Evolutionary conservation across 129 eudicot genomes (phyloP), one percentile per base, ranked within the genome.

Genomic region (Ambrosia artemisiifolia): DNA sequence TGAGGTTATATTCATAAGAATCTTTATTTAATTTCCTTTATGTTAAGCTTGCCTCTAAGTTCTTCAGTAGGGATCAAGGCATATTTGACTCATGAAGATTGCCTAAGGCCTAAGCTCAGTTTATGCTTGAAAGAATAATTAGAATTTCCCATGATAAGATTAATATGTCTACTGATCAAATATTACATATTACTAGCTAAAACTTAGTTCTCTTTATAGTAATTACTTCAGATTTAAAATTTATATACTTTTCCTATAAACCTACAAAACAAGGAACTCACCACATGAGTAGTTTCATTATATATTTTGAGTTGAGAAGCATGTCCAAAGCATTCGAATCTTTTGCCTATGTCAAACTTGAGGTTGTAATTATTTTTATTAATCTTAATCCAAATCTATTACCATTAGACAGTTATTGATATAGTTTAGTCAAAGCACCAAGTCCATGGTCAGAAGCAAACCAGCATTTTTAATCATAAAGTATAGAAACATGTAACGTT

Each of bases 221-320:
- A 32, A 34, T 35, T 73, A 44, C 24, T 50, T 49, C 48, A 49
- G 28, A 20, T 18, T 50, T 28, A n/a, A 34, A 28, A 63, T 17
- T 47, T 12, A 11, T 3, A 20, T 17, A 20, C 17, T 38, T 65
- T 14, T 62, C 17, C 36, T 0, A 28, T 17, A 57, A 75, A 24
- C 65, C 65, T 65, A 28, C 11, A 65, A 63, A 42, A 50, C 48
- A 24, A 75, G 73, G 65, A 36, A 55, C 32, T 65, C 14, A 20
- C 2, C 32, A 17, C 67, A 75, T 54, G 47, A 75, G 48, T 60
- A 28, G 16, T 53, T 75, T 65, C 47, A 38, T 3, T 32, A 50
- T 32, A 74, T 8, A 36, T 36, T 64, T 28, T 42, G 38, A 11
- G 65, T 54, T 70, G 7, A 69, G 63, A 3, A 34, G 18, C 10